Evolutionary conservation across 352 stramenopile genomes (phyloP), one percentile per base, ranked within the genome.

Genomic region (Peronospora destructor): DNA sequence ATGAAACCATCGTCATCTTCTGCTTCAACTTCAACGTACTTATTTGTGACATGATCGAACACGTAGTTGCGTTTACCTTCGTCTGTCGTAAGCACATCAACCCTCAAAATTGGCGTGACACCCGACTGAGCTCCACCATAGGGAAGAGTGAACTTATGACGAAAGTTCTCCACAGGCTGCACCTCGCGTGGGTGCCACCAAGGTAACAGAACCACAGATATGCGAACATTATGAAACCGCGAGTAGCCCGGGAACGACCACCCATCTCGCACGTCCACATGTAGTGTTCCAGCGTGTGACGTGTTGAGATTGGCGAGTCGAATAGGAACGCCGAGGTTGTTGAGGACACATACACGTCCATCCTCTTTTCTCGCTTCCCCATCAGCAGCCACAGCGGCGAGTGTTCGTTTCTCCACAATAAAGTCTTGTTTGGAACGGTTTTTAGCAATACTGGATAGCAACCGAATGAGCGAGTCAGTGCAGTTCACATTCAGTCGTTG

Each of bases 271-370:
- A 95, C 61, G 17, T 95, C 80, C 4, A 95, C 77, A 38, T 83
- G 73, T 30, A 95, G 59, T 3, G 71, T 88, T 10, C 84, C 84
- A 16, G 82, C 67, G 16, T 86, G 76, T 2, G 83, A 93, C 0
- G 84, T 95, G 41, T 93, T 93, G 14, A 95, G 55, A 49, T 95
- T 93, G 3, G 84, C 84, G 11, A 95, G 71, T 4, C 83, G 82
- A 64, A 95, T 93, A 3, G 84, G 80, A 33, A 91, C 83, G 28
- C 84, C 84, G 2, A 94, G 66, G 42, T 91, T 94, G 53, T 94
- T 94, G 6, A 92, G 64, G n/a, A 94, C 84, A 38, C 76, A 91
- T 8, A 94, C 84, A 26, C 84, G 74, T 1, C 82, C 82, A 36
- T 90, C 73, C 42, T 90, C 82, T 54, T 91, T 89, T 61, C 84